Conservation (phyloP, 192 early-diverging fungal species). For the Ambispora gerdemannii region DNA sequence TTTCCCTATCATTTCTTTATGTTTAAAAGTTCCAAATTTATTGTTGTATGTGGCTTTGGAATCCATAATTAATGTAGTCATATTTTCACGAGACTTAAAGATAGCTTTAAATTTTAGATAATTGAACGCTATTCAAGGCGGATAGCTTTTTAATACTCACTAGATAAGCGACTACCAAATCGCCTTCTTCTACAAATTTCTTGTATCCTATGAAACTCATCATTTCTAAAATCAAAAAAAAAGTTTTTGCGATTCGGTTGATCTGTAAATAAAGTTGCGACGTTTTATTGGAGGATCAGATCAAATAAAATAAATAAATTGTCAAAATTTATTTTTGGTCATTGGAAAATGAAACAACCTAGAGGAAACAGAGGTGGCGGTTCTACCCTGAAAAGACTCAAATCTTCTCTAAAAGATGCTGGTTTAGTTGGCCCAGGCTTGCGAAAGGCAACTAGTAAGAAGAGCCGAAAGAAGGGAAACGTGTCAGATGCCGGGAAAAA, state of each 20-base stretch:
- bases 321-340: no score
- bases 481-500: conserved; percentile 55
- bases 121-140: no score
- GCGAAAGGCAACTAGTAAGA: conserved; percentile 59
- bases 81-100: conserved; percentile 64
- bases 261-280: no score
- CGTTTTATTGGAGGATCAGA: no score
- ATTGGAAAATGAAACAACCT: not conserved
- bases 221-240: no score
- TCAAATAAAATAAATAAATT: no score
- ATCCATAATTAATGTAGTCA: conserved; percentile 61
- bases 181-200: conserved; percentile 59
- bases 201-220: conserved; percentile 40
- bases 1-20: conserved; percentile 83
- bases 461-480: conserved; percentile 55
- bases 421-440: conserved; percentile 73
- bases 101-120: no score
- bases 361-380: conserved; percentile 55
- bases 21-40: conserved; percentile 76
- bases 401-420: conserved; percentile 68
- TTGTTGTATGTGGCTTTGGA: conserved; percentile 66
- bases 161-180: conserved; percentile 62
- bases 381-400: conserved; percentile 82
- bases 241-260: no score
- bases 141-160: no score